Conservation (phyloP, 805 yeast genomes). For the Metschnikowia hibisci region DNA sequence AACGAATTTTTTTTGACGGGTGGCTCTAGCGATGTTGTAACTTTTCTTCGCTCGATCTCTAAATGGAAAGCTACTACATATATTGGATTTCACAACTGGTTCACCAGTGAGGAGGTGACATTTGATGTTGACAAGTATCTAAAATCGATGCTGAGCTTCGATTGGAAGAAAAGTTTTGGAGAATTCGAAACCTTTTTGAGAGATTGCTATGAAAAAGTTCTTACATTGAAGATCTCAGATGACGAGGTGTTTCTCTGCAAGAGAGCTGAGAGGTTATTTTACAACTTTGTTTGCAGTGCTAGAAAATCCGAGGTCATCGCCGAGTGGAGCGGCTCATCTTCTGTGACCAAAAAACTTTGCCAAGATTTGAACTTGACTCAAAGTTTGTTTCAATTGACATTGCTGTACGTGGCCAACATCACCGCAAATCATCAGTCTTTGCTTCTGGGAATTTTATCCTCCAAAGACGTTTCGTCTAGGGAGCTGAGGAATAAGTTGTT, state of each 20-base stretch:
- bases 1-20: slow-evolving; percentile 20
- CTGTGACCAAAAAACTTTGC: slow-evolving; percentile 3
- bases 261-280: slow-evolving; percentile 19
- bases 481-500: slow-evolving; percentile 11
- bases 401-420: background rate
- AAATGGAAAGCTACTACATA: slow-evolving; percentile 26
- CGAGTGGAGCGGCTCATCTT: slow-evolving; percentile 5
- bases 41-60: slow-evolving; percentile 14
- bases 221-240: background rate
- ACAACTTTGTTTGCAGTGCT: slow-evolving; percentile 26
- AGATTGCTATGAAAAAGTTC: background rate
- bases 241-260: background rate
- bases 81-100: slow-evolving; percentile 34
- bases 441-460: background rate
- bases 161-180: background rate
- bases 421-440: background rate
- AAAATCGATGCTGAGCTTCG: background rate
- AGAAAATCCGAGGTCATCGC: slow-evolving; percentile 20
- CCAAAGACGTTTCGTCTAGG: background rate
- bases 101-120: slow-evolving; percentile 16
- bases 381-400: background rate
- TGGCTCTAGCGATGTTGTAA: slow-evolving; percentile 14
- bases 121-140: slow-evolving; percentile 7
- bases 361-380: slow-evolving; percentile 1
- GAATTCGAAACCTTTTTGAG: background rate